Base-by-base conservation (phyloP, 495 filamentous ascomycete genomes). In the Aspergillus cristatus region DNA sequence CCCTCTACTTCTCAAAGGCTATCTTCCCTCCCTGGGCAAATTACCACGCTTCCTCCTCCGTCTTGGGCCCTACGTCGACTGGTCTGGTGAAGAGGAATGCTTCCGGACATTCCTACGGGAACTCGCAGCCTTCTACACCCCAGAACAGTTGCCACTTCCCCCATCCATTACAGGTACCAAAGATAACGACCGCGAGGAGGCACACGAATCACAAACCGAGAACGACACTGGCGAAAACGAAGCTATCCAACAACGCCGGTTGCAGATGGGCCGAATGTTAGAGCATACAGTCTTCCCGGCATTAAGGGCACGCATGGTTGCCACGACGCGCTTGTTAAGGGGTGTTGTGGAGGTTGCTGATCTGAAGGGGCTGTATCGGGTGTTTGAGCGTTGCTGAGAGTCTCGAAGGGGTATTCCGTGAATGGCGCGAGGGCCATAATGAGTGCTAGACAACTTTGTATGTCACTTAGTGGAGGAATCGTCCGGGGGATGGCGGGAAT, bases 371-470 rank as follows among this genome's bases (percentile, higher is more conserved):
- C 55, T 99, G 35, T 99, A 99, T 60, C 68, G 85, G 29, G 89
- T 96, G n/a, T 99, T 99, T 68, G 93, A 99, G 63, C 72, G 93
- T 34, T 97, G 89, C 60, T 96, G 58, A 78, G 18, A 1, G 7
- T 13, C 14, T 17, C 28, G n/a, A n/a, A n/a, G n/a, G n/a, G n/a
- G n/a, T n/a, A n/a, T n/a, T n/a, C n/a, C n/a, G n/a, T n/a, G n/a
- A n/a, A n/a, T n/a, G n/a, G n/a, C n/a, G n/a, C n/a, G n/a, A n/a
- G n/a, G n/a, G n/a, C n/a, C n/a, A n/a, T n/a, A n/a, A n/a, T n/a
- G n/a, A n/a, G n/a, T n/a, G n/a, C n/a, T n/a, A n/a, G n/a, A n/a
- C n/a, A n/a, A n/a, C n/a, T n/a, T n/a, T n/a, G n/a, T n/a, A n/a
- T n/a, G n/a, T n/a, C n/a, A n/a, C n/a, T n/a, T n/a, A n/a, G n/a